Base-by-base conservation (phyloP, 1,284 basidiomycete genomes). In the Marasmius fiardii region DNA sequence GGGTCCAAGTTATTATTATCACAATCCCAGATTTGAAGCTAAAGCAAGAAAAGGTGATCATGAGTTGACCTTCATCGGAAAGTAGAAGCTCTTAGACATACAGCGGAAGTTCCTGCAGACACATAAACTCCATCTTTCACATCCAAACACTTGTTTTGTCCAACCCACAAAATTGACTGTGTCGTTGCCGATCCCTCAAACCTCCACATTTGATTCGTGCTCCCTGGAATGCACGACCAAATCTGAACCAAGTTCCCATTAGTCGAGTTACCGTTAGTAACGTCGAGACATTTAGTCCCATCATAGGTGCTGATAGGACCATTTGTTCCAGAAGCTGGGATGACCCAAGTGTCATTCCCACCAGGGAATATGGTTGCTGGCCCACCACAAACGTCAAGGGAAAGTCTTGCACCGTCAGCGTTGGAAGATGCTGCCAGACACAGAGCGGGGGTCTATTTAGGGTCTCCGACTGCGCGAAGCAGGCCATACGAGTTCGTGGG, bases 241-340 rank as follows among this genome's bases (percentile, higher is more conserved):
- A 41, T 20, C 39, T 41, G 39, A 16, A 41, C 11, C 4, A 41
- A 41, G n/a, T 41, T 41, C 20, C 39, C 39, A n/a, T 41, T 41
- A 2, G 39, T 14, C 5, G 39, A 2, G 4, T 41, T 20, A 1
- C 39, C 39, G 4, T n/a, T 16, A 41, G 1, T 8, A 41, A 41
- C 39, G 4, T 41, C 39, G 4, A 41, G 20, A 71, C 21, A 65
- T 68, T 24, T 63, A 70, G 43, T 53, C 59, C 21, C 20, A 31
- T 26, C 35, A 58, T 18, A 10, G 7, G 39, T 41, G 11, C 1
- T 7, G 14, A 41, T 41, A 8, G 11, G 39, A 16, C 39, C 39
- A 2, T 8, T 41, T 2, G 1, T 14, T 3, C 39, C 39, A 2
- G 39, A 41, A 16, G 12, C 35, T 2, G 39, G 39, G n/a, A 41